Conservation (phyloP, 148 eudicot genomes). For the Cornus suecica region DNA sequence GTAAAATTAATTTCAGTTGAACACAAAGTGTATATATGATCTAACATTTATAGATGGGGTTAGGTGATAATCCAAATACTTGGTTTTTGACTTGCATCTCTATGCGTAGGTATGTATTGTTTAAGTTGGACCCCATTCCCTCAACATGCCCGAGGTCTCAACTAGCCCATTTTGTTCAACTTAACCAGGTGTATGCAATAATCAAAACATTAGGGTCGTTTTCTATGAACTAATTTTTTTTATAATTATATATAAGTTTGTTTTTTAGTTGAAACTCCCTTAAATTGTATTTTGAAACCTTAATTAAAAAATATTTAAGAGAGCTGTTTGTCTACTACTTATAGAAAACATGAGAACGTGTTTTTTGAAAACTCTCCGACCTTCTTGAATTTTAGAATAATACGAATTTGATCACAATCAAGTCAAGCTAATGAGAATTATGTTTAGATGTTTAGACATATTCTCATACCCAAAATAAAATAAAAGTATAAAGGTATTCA, state of each 20-base stretch:
- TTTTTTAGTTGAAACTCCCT: too few relatives aligned
- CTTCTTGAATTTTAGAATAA: not conserved
- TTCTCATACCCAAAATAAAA: too few relatives aligned
- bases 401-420: not conserved
- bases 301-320: too few relatives aligned
- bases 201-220: not conserved
- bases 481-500: too few relatives aligned
- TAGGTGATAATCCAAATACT: not conserved
- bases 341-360: too few relatives aligned
- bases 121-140: not conserved
- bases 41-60: not conserved
- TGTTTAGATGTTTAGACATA: too few relatives aligned
- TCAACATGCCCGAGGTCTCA: too few relatives aligned
- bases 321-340: too few relatives aligned
- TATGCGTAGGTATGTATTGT: not conserved
- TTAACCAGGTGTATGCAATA: not conserved
- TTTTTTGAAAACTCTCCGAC: too few relatives aligned
- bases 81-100: not conserved
- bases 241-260: too few relatives aligned
- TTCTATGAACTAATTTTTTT: not conserved
- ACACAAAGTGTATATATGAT: not conserved
- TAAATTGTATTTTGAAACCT: too few relatives aligned
- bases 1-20: not conserved
- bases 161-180: not conserved
- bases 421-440: too few relatives aligned